These are phyloP conservation scores for Lumnitzera racemosa DNA, from an alignment of 345 rosid genomes.

Conservation along the genomic window DNA sequence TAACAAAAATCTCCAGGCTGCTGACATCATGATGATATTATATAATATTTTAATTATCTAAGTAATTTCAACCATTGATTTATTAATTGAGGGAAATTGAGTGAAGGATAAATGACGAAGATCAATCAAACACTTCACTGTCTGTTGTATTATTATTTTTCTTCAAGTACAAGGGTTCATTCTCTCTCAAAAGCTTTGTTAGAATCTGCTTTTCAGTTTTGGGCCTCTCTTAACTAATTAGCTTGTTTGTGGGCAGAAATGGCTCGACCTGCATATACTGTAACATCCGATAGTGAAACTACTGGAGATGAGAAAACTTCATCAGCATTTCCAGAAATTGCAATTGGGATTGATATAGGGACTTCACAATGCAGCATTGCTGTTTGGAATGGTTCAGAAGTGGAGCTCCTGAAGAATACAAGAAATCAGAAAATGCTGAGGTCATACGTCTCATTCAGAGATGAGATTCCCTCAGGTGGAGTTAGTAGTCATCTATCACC, in stretches of 20 bases:
- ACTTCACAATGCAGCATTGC: conserved; percentile 86
- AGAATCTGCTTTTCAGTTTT: too few relatives aligned
- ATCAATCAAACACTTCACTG: too few relatives aligned
- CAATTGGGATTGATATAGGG: conserved; percentile 83
- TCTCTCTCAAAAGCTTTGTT: too few relatives aligned
- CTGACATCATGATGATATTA: too few relatives aligned
- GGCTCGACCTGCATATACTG: conserved; percentile 74
- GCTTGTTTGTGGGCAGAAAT: conserved; percentile 36
- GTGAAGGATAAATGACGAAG: too few relatives aligned
- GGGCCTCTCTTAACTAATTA: too few relatives aligned
- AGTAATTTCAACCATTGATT: too few relatives aligned
- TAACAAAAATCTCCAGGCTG: too few relatives aligned
- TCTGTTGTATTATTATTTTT: too few relatives aligned
- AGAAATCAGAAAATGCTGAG: conserved; percentile 67
- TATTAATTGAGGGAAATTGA: too few relatives aligned
- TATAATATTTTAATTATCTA: too few relatives aligned
- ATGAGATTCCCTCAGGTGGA: conserved; percentile 70
- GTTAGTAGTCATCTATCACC: conserved; percentile 62
- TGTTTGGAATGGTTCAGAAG: conserved; percentile 77
- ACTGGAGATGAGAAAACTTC: conserved; percentile 68
- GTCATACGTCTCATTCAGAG: conserved; percentile 76
- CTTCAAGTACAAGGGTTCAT: too few relatives aligned
- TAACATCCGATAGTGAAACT: conserved; percentile 78
- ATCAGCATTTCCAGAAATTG: conserved; percentile 54
- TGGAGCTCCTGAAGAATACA: conserved; percentile 66